phyloP scores from a whole-genome alignment of 805 yeast species.

The Naumovozyma baii region DNA sequence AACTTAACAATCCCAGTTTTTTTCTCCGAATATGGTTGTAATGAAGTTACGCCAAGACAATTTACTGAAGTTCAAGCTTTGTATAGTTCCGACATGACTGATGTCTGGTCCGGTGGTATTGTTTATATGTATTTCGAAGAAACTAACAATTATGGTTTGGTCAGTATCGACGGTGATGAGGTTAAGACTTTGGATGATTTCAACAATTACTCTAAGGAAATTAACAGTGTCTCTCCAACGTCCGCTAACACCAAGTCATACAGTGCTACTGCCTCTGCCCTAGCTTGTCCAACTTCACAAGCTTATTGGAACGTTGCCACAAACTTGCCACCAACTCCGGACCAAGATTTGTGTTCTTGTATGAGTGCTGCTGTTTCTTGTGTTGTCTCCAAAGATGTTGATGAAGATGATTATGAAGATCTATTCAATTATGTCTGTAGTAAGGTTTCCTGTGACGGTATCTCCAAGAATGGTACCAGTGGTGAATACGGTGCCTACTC shows the following conservation, averaged over 20 bases:
- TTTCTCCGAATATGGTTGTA: slow-evolving; percentile 82
- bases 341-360: slow-evolving; percentile 55
- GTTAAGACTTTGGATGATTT: slow-evolving; percentile 57
- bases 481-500: slow-evolving; percentile 69
- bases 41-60: slow-evolving; percentile 55
- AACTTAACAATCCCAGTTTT: slow-evolving; percentile 64
- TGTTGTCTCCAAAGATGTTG: slow-evolving; percentile 49
- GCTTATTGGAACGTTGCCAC: slow-evolving; percentile 57
- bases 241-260: slow-evolving; percentile 34
- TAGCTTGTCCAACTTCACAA: slow-evolving; percentile 53
- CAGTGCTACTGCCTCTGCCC: slow-evolving; percentile 35
- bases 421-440: slow-evolving; percentile 53
- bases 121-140: slow-evolving; percentile 81
- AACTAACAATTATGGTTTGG: slow-evolving; percentile 66
- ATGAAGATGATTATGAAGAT: slow-evolving; percentile 46
- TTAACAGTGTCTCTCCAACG: slow-evolving; percentile 46
- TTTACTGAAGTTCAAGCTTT: slow-evolving; percentile 64
- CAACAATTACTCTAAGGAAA: slow-evolving; percentile 51
- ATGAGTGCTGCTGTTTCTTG: slow-evolving; percentile 46
- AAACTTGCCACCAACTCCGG: slow-evolving; percentile 73
- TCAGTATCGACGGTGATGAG: slow-evolving; percentile 37
- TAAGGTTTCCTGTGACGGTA: slow-evolving; percentile 48
- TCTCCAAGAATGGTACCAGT: slow-evolving; percentile 48
- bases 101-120: slow-evolving; percentile 84
- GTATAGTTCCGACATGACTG: slow-evolving; percentile 61